phyloP scores from a whole-genome alignment of 2,329 filamentous ascomycete genomes.

The Verticillium nubilum region DNA sequence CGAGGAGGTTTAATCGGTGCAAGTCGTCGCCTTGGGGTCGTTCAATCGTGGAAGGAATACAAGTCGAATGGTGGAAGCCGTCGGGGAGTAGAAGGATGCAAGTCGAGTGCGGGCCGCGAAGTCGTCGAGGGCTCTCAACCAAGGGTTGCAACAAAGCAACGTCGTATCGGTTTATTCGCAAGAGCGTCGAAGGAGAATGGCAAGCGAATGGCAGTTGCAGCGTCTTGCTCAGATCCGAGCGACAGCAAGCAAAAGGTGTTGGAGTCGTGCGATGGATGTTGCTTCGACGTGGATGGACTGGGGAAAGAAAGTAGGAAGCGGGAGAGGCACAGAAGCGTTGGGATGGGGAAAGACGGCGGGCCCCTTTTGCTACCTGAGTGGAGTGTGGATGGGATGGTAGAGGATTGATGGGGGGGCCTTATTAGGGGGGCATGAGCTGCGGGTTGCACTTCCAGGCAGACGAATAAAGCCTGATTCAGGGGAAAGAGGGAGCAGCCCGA shows the following conservation, averaged over 20 bases:
- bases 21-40: not conserved
- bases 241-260: not conserved
- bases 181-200: not conserved
- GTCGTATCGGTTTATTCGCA: not conserved
- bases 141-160: not conserved
- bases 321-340: not conserved
- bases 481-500: not conserved
- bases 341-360: not conserved
- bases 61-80: not conserved
- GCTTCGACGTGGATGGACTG: not conserved
- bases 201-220: not conserved
- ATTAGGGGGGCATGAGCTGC: not conserved
- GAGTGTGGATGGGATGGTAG: not conserved
- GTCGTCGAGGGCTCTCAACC: not conserved
- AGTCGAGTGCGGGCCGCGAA: not conserved
- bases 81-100: not conserved
- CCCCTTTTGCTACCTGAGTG: not conserved
- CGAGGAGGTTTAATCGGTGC: not conserved
- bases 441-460: not conserved
- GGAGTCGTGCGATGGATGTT: not conserved
- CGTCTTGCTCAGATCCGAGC: not conserved
- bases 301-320: not conserved
- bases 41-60: not conserved
- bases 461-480: not conserved
- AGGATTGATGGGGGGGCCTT: constrained; percentile 1